Evolutionary conservation across 164 flowering plant species (phyloP).

Genomic region (Protea cynaroides): DNA sequence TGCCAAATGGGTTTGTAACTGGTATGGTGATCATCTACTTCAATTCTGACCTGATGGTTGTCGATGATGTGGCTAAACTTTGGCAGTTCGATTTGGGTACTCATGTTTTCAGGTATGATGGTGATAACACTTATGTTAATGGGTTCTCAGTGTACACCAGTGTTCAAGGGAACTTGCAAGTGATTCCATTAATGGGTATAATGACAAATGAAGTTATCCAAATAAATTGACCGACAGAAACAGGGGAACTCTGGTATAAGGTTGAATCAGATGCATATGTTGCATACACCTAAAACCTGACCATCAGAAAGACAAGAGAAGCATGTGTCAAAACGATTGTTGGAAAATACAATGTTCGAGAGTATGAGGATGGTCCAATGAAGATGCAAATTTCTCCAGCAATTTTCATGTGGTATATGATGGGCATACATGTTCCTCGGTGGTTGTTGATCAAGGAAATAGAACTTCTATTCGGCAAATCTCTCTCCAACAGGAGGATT

Average conservation of each 20-base stretch:
- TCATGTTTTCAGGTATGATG: too few relatives aligned
- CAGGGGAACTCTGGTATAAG: too few relatives aligned
- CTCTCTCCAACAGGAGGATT: slow-evolving; percentile 75
- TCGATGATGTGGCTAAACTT: too few relatives aligned
- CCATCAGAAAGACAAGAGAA: slow-evolving; percentile 92
- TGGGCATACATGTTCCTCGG: slow-evolving; percentile 71
- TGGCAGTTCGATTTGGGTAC: too few relatives aligned
- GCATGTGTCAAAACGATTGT: slow-evolving; percentile 98
- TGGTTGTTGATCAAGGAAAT: slow-evolving; percentile 93
- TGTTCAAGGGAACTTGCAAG: too few relatives aligned
- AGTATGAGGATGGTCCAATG: slow-evolving; percentile 92
- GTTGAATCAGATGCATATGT: slow-evolving; percentile 77
- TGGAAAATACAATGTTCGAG: slow-evolving; percentile 88
- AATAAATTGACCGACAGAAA: too few relatives aligned
- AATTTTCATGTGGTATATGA: slow-evolving; percentile 90
- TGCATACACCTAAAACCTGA: slow-evolving; percentile 83
- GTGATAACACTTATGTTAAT: too few relatives aligned
- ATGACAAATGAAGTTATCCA: too few relatives aligned
- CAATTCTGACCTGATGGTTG: too few relatives aligned
- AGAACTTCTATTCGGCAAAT: slow-evolving; percentile 98
- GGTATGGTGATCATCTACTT: slow-evolving; percentile 87
- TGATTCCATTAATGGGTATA: too few relatives aligned
- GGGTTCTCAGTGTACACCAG: too few relatives aligned
- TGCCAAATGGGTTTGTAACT: slow-evolving; percentile 69
- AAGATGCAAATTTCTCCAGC: slow-evolving; percentile 86